Evolutionary conservation across 2,329 filamentous ascomycete genomes (phyloP), one percentile per base, ranked within the genome.

Genomic region (Biscogniauxia mediterranea): DNA sequence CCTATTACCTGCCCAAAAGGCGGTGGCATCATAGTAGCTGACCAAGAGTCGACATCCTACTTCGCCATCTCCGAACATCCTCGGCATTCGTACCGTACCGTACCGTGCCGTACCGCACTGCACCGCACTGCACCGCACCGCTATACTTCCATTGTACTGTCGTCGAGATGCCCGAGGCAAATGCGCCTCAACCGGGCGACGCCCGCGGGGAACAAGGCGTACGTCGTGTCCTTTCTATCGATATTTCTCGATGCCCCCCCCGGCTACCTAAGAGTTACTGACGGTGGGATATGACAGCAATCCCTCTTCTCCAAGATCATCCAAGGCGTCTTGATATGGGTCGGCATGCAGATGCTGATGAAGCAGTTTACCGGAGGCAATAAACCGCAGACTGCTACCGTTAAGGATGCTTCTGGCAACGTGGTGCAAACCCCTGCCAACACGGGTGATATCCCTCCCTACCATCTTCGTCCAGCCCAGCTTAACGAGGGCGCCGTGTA

Each of bases 401-500:
- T 80, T 20, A 80, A 79, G 68, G 79, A 84, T 61, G 79, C 84
- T 59, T 75, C 78, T 20, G 86, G 85, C 61, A 79, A 83, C 54
- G 68, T 78, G 17, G 78, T 87, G 65, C 79, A 79, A 62, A 81
- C 86, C 21, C 79, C 84, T 52, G 77, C 79, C 57, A 85, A 84
- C 68, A 80, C 79, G 28, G 83, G 78, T 56, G 78, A 78, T 20
- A 86, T 92, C 58, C 88, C 89, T 26, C 77, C 87, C 19, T 93
- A 87, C 73, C 79, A 82, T 58, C 80, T 88, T 63, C 85, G 90
- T 56, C 88, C 90, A n/a, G 76, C 80, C 62, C 73, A 76, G 61
- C 78, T 88, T 71, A 75, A 87, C 77, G 81, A 86, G 62, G 86
- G 85, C 67, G 88, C 87, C 21, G 77, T 81, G 56, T 89, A 88